Evolutionary conservation across 306 rosid genomes (phyloP), one percentile per base, ranked within the genome.

Genomic region (Trichosanthes cucumerina): DNA sequence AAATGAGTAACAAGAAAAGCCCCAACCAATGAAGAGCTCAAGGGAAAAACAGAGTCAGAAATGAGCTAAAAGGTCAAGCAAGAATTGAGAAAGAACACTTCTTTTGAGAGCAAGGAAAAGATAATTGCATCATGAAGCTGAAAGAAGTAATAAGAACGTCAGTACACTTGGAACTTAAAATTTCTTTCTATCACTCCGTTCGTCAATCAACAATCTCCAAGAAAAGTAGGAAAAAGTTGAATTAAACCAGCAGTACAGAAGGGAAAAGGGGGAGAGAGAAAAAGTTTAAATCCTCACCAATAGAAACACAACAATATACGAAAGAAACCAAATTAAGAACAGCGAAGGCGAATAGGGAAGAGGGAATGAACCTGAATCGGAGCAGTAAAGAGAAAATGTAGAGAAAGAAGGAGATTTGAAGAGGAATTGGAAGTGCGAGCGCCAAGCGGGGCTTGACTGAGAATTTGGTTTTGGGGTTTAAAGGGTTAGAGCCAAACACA

Each of bases 311-410:
- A 24, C 34, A 58, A 24, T 18, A 58, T 10, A 12, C 78, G 52
- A 46, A 50, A 50, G 83, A 66, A 86, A 80, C 58, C 76, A 26
- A 60, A 60, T 28, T 14, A 5, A 28, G 38, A 28, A 28, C 4
- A 28, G 8, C 13, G 31, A 60, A 19, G 0, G 64, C 21, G 16
- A 47, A 13, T 4, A 19, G 23, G 70, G 38, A 58, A 31, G 5
- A 5, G 71, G 13, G 24, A 6, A 64, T 36, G 47, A 65, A 65
- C 72, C 72, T 18, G 74, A 68, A 68, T n/a, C 31, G 18, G 18
- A 39, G 24, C 24, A 34, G 46, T 6, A 10, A 18, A 7, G 26
- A 13, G 46, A 65, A 65, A 65, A 65, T 36, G 72, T 4, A 8
- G 24, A 6, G 36, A 59, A 26, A 5, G 66, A 59, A 5, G 66